Evolutionary conservation across 139 green algal genomes (phyloP), one percentile per base, ranked within the genome.

Genomic region (Auxenochlorella protothecoides): DNA sequence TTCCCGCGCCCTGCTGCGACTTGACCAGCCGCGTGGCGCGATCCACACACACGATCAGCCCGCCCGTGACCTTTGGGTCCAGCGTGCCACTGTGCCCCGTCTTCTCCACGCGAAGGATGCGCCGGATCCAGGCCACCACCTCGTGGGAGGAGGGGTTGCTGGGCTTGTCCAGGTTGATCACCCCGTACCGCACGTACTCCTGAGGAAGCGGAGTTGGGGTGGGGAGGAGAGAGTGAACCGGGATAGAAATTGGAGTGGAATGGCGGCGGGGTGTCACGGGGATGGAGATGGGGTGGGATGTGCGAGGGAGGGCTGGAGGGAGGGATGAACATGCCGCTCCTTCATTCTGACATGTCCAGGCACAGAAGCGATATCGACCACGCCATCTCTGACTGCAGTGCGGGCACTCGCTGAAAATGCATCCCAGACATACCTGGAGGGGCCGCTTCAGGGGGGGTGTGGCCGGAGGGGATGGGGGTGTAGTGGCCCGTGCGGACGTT

Each of bases 91-190:
- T 93, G 85, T 99, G 95, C 4, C 95, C 95, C 2, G 95, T 99
- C 84, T 99, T 99, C 70, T 99, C 93, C 11, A 97, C 89, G n/a
- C 95, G 84, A 57, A 99, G 84, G 56, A 99, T 97, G 68, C 95
- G 91, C 63, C 85, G 83, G 62, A 97, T 91, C 95, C 95, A 99
- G 6, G 95, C 95, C 15, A 99, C 95, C 15, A 95, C 81, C 83
- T 99, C 94, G 77, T 99, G 94, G 3, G 89, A 97, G 13, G 87
- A 96, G 9, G 94, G 94, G 80, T 99, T 99, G 11, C 88, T 87
- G 2, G 94, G 94, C 78, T 99, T 99, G 86, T 99, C 94, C 13
- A 99, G 81, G 83, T 99, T 99, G 72, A 98, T 91, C 56, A 96
- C 92, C 6, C 94, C 94, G 72, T 98, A 98, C 6, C 83, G 87